Base-by-base conservation (phyloP, 306 rosid genomes). In the Lotus japonicus region DNA sequence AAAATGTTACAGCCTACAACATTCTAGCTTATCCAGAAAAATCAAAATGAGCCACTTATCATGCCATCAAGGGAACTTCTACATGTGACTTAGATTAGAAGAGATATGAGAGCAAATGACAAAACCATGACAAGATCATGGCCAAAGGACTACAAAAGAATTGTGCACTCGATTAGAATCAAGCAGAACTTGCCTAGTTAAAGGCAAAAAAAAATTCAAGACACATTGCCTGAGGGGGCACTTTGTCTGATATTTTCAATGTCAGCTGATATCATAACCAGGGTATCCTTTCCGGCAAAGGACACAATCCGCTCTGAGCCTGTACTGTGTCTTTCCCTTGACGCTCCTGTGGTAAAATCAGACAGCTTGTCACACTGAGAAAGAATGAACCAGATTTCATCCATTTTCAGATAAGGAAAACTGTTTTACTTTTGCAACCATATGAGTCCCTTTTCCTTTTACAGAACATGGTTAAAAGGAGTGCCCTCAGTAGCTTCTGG, bases 401-500 rank as follows among this genome's bases (percentile, higher is more conserved):
- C 68, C 76, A 38, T 68, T 74, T 75, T 55, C 36, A 83, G 77
- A 78, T 73, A 73, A 75, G 45, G 50, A 55, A 60, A 41, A 68
- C 53, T 46, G 61, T 45, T 78, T 31, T 57, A 56, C 49, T 60
- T 76, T 84, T 56, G 66, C 72, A 75, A 80, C 62, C 52, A 81
- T 71, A 54, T 19, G 66, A 70, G 70, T 62, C 81, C 1, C 3
- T 21, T 55, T 82, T 81, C 78, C 75, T 74, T 80, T 72, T 53
- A 68, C 51, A 81, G 70, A 82, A 56, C 71, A 85, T 73, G 81
- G 92, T 80, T 79, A 77, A 73, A 80, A 69, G 39, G 63, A 76
- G 86, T 84, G 81, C 87, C 82, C 80, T 85, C 87, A 90, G 85
- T 23, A 95, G 92, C 99, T 90, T 84, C 95, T 87, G 84, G 97